Base-by-base conservation (phyloP, 768 basidiomycete genomes). In the Leucosporidium creatinivorum region DNA sequence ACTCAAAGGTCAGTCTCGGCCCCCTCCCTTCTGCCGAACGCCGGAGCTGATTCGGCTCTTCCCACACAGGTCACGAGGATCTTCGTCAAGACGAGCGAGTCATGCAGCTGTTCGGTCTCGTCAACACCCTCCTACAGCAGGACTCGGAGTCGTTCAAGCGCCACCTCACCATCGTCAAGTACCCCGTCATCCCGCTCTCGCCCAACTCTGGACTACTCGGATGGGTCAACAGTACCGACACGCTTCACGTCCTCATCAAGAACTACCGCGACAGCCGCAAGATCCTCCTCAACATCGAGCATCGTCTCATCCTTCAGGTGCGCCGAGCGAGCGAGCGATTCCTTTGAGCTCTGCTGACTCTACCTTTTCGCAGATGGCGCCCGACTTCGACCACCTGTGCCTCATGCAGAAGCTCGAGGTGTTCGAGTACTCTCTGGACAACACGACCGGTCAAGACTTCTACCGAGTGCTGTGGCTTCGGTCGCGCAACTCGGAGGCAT, bases 371-470 rank as follows among this genome's bases (percentile, higher is more conserved):
- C 65, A 97, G 93, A 98, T 97, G 94, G 96, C 96, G 13, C 94
- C 96, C 15, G 94, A 98, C 76, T 99, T 98, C 78, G 94, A 98
- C 78, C 90, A 87, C 74, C 81, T 98, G 36, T 91, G 88, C 36
- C 81, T 97, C 7, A 83, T 99, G 59, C 94, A 99, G 77, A 99
- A 99, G 81, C 90, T 99, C 50, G 96, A 99, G 77, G 96, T 99
- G 4, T 99, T 99, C 79, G 93, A 98, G 78, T 97, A 98, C 74
- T 93, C 96, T 9, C 82, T 98, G 54, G 93, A 98, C 78, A 97
- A 98, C 75, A 98, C 96, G 2, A 97, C 93, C 0, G 96, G 96
- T 1, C 96, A 98, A 79, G 96, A 99, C 76, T 81, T 99, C 18
- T 99, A 99, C 78, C 83, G 92, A 18, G 92, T 99, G 15, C 80